Evolutionary conservation across 2,329 filamentous ascomycete species (phyloP), one percentile per base, ranked within the genome.

Genomic region (Acephala macrosclerotiorum): DNA sequence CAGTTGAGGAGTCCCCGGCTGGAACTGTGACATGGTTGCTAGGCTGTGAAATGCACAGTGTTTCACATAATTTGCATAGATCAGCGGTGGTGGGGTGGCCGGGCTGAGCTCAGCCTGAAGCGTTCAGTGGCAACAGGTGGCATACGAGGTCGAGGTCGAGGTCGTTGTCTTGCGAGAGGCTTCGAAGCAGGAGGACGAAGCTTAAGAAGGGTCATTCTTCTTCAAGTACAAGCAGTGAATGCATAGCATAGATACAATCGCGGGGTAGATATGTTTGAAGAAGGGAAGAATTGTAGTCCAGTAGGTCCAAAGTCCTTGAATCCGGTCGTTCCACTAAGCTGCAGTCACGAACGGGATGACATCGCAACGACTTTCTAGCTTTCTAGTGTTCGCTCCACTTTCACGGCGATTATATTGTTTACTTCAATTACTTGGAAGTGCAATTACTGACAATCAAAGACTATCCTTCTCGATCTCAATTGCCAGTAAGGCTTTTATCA

Each of bases 11-110:
- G 63, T 67, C 60, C 70, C 72, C 66, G 71, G 65, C 45, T 42
- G 58, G 63, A 69, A 68, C 55, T 71, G 68, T 59, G 70, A 69
- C 69, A 70, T 72, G 65, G 66, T 67, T 67, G 64, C 58, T 60
- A 56, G 56, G 61, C 55, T 61, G 67, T 66, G 68, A 68, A 67
- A 61, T 69, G 66, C 66, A 67, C 68, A 64, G 66, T 55, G 72
- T 70, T 71, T 72, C 68, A 72, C 68, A 72, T 70, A 66, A 67
- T 62, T 68, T 66, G 69, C 65, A 64, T 59, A 64, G 61, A 63
- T 63, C 55, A 55, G 20, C 61, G 20, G 25, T 42, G 55, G 40
- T 51, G 42, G 38, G 61, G 61, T 49, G 29, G 53, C 18, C 12
- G 20, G n/a, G 22, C n/a, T 29, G 8, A 26, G 38, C 25, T 55